Percentiles rank a stretch among this genome's conserved stretches.
phyloP scores from a whole-genome alignment of 306 rosid species.

The Sicyos edulis region DNA sequence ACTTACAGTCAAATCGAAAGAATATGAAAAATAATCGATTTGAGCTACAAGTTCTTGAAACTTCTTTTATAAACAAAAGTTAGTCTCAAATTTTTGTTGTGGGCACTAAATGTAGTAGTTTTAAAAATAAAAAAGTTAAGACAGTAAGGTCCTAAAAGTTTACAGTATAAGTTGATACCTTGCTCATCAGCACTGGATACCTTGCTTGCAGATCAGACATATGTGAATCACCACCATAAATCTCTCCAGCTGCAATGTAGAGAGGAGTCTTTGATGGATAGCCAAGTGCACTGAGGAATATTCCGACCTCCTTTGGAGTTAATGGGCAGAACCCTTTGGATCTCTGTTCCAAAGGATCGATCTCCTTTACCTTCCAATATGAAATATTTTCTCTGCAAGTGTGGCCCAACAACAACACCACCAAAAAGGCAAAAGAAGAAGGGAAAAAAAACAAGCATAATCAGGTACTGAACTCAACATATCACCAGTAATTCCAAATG shows the following conservation, averaged over 20 bases:
- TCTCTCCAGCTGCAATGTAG: constrained; percentile 93
- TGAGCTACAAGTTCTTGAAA: background rate
- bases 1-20: background rate
- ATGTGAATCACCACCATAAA: constrained; percentile 79
- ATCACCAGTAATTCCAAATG: background rate
- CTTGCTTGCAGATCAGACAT: constrained; percentile 68
- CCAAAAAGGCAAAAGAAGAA: background rate
- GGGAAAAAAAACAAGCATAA: background rate
- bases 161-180: constrained; percentile 39
- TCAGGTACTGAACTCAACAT: background rate
- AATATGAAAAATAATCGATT: background rate
- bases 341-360: constrained; percentile 72
- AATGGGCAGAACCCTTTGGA: constrained; percentile 85
- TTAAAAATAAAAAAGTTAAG: background rate
- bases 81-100: background rate
- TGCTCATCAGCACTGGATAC: constrained; percentile 73
- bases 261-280: constrained; percentile 78
- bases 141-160: background rate
- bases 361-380: constrained; percentile 89
- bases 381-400: constrained; percentile 60
- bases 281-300: constrained; percentile 81
- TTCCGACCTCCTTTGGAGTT: constrained; percentile 90
- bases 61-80: background rate
- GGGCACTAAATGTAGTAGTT: background rate
- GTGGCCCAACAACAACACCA: background rate